A percentile compares a stretch with the other conserved stretches of the same genome.
Evolutionary conservation across 768 basidiomycete species (phyloP).

Genomic region (Boletus pseudopeckii): DNA sequence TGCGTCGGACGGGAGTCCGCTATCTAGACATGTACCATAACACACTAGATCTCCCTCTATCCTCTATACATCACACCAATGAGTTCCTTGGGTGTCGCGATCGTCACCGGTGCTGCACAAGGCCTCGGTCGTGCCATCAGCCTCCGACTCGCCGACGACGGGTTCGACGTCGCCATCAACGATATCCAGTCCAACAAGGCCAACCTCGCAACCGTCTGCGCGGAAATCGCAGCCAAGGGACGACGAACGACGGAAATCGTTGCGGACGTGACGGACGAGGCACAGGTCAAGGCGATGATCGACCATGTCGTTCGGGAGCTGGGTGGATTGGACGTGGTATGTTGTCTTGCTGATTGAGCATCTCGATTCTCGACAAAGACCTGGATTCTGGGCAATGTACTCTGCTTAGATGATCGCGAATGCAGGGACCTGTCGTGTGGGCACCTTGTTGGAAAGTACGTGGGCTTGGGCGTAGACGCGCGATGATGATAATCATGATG

Average conservation of each 20-base stretch:
- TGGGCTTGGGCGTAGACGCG: background rate
- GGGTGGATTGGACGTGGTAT: slow-evolving; percentile 12
- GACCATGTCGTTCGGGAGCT: slow-evolving; percentile 1
- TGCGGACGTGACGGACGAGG: slow-evolving; percentile 5
- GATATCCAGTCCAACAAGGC: slow-evolving; percentile 30
- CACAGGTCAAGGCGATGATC: slow-evolving; percentile 14
- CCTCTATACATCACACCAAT: too few relatives aligned
- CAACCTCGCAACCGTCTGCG: slow-evolving; percentile 2
- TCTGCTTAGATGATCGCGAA: slow-evolving; percentile 12
- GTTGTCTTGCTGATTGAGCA: background rate
- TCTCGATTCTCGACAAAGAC: too few relatives aligned
- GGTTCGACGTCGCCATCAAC: slow-evolving; percentile 48
- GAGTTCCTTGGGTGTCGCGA: slow-evolving; percentile 27
- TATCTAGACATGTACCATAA: too few relatives aligned
- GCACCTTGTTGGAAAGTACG: slow-evolving; percentile 7
- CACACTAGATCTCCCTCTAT: too few relatives aligned
- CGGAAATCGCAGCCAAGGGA: background rate
- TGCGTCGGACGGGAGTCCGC: too few relatives aligned
- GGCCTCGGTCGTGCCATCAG: slow-evolving; percentile 52
- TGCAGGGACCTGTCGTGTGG: slow-evolving; percentile 7
- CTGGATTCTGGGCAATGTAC: background rate
- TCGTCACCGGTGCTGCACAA: slow-evolving; percentile 43
- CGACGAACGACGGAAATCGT: background rate
- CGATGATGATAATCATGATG: background rate
- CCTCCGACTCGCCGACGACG: slow-evolving; percentile 37